phyloP scores from a whole-genome alignment of 2,329 filamentous ascomycete species.

The Neonectria ditissima region DNA sequence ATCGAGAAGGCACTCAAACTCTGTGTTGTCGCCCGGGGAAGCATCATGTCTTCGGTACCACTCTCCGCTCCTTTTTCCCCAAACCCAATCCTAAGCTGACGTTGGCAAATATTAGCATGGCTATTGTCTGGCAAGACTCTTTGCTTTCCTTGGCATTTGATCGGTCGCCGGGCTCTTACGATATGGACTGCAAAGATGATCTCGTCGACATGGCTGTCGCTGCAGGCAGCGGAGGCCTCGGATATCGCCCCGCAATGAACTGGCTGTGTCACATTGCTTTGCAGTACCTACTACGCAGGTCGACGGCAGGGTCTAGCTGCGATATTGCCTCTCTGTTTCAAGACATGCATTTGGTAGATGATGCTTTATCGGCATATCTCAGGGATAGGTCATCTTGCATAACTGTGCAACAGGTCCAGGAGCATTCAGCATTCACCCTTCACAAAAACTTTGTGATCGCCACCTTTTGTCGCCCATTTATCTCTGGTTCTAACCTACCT shows the following conservation, averaged over 20 bases:
- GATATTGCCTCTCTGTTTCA: neutral
- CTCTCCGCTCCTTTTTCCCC: fast-evolving
- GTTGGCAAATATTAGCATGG: conserved; percentile 9
- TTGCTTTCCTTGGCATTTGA: conserved; percentile 37
- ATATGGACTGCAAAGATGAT: conserved; percentile 29
- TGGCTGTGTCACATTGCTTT: conserved; percentile 31
- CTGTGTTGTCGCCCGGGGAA: conserved; percentile 13
- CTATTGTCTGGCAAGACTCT: conserved; percentile 36
- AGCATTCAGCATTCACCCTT: conserved; percentile 24
- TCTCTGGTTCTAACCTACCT: conserved; percentile 7
- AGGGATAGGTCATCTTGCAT: conserved; percentile 8
- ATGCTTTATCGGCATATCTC: conserved; percentile 16
- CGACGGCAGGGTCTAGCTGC: neutral
- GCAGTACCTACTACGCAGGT: conserved; percentile 5
- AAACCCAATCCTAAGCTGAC: neutral
- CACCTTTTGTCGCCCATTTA: conserved; percentile 28
- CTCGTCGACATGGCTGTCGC: neutral
- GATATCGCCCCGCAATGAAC: conserved; percentile 34
- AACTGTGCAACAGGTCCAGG: conserved; percentile 31
- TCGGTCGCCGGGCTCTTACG: conserved; percentile 26
- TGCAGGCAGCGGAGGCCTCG: neutral
- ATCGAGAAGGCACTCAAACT: neutral
- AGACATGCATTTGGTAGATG: conserved; percentile 16
- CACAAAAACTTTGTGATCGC: conserved; percentile 32
- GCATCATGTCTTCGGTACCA: conserved; percentile 25